Percentiles rank a stretch among this genome's conserved stretches.
Evolutionary conservation across 768 basidiomycete genomes (phyloP).

Genomic region (Hortiboletus flavorubellus): DNA sequence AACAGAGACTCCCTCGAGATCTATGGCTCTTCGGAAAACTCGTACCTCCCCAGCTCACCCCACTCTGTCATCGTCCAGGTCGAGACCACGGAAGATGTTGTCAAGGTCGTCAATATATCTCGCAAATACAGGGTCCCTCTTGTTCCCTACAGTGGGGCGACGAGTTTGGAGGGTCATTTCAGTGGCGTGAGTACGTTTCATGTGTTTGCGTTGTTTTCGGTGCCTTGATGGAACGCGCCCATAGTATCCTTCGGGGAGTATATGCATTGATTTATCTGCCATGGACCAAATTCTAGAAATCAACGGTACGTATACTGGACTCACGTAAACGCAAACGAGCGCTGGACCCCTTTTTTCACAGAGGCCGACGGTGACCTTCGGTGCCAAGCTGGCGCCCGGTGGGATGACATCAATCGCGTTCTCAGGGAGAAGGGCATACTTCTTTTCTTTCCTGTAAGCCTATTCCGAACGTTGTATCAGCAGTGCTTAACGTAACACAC

Average conservation of each 20-base stretch:
- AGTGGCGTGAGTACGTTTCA: conserved; percentile 50
- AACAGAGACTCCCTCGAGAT: conserved; percentile 47
- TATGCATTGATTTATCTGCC: conserved; percentile 61
- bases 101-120: conserved; percentile 74
- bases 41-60: conserved; percentile 59
- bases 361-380: conserved; percentile 71
- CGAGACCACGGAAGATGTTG: conserved; percentile 74
- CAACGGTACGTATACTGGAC: conserved; percentile 39
- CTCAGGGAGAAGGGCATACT: conserved; percentile 69
- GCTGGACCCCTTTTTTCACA: conserved; percentile 23
- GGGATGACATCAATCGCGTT: conserved; percentile 73
- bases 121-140: conserved; percentile 72
- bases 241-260: conserved; percentile 49
- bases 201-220: not conserved
- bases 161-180: conserved; percentile 85
- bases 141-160: conserved; percentile 80
- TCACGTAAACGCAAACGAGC: not conserved
- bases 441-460: conserved; percentile 79
- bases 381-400: conserved; percentile 72
- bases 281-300: conserved; percentile 67
- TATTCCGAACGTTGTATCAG: not conserved
- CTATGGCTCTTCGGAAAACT: conserved; percentile 67
- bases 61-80: conserved; percentile 60
- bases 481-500: not conserved
- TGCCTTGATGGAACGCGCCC: not conserved